phyloP scores from a whole-genome alignment of 2,329 filamentous ascomycete species.

The Blastomyces gilchristii region DNA sequence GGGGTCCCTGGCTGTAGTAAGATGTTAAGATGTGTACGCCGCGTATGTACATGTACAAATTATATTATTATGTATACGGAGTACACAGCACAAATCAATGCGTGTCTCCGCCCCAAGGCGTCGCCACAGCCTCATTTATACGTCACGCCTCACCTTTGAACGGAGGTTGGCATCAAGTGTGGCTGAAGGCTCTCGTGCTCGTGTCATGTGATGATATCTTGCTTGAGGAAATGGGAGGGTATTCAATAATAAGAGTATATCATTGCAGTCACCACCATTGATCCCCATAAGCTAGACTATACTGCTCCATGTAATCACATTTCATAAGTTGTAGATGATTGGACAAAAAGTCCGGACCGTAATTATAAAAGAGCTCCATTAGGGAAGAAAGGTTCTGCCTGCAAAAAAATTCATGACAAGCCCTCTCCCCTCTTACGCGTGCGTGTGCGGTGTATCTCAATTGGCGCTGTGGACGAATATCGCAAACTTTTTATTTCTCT shows the following conservation, averaged over 20 bases:
- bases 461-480: background rate
- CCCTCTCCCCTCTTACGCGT: background rate
- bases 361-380: background rate
- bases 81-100: too few relatives aligned
- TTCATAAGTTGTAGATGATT: background rate
- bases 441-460: background rate
- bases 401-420: background rate
- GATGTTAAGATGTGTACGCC: too few relatives aligned
- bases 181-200: too few relatives aligned
- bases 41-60: too few relatives aligned
- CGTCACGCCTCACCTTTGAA: background rate
- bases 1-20: too few relatives aligned
- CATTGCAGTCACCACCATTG: background rate
- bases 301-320: background rate
- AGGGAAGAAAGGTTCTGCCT: background rate
- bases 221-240: too few relatives aligned
- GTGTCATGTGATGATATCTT: too few relatives aligned
- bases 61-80: too few relatives aligned
- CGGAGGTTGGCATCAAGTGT: background rate
- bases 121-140: background rate
- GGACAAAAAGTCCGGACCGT: background rate
- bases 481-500: background rate
- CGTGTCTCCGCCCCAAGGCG: background rate
- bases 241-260: background rate
- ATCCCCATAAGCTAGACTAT: background rate